Evolutionary conservation across 1,284 basidiomycete species (phyloP).

Genomic region (Amylostereum areolatum): DNA sequence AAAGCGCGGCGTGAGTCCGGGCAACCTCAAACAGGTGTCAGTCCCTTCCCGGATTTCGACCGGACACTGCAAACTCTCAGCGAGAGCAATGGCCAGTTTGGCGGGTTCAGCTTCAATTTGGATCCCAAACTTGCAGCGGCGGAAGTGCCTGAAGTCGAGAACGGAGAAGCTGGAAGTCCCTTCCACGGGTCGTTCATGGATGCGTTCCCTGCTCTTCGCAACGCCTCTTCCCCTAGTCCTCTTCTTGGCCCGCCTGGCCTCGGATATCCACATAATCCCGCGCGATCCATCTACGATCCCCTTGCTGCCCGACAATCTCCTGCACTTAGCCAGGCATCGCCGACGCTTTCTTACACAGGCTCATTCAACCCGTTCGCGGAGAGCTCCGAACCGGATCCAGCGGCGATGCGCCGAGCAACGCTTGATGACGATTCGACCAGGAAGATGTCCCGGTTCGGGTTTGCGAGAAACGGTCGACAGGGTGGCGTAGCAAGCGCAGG

Average conservation of each 20-base stretch:
- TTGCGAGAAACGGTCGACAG: conserved; percentile 65
- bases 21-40: conserved; percentile 42
- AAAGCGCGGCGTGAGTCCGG: conserved; percentile 65
- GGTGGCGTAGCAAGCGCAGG: conserved; percentile 18
- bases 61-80: conserved; percentile 67
- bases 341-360: conserved; percentile 53
- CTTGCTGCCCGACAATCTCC: conserved; percentile 29
- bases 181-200: conserved; percentile 59
- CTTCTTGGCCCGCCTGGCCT: conserved; percentile 47
- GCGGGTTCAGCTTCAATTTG: conserved; percentile 77
- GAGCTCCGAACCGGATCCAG: conserved; percentile 32
- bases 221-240: conserved; percentile 24
- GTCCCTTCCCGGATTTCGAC: conserved; percentile 89
- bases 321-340: conserved; percentile 39
- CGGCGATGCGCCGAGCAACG: conserved; percentile 22
- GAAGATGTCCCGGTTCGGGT: conserved; percentile 78
- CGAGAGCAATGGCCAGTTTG: conserved; percentile 46
- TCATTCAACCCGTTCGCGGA: conserved; percentile 74
- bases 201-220: conserved; percentile 55
- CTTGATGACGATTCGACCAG: conserved; percentile 59
- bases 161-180: conserved; percentile 44
- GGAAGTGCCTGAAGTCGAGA: conserved; percentile 34
- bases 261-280: conserved; percentile 37
- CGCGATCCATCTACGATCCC: conserved; percentile 50
- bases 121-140: conserved; percentile 66